Conservation (phyloP, 2,329 filamentous ascomycete species). For the Celoporthe dispersa region DNA sequence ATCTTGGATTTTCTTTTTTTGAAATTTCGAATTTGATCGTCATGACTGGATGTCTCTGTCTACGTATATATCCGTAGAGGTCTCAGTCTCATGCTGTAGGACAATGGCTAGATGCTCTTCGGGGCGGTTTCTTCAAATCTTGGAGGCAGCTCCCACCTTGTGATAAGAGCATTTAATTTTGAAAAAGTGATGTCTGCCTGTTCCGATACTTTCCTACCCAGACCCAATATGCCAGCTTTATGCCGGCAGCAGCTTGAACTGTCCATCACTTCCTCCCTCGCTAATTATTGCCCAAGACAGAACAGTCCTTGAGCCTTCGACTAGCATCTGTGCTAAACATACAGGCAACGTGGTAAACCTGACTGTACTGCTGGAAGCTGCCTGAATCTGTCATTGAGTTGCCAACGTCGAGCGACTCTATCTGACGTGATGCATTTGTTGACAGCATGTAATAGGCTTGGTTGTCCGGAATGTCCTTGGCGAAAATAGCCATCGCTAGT, state of each 20-base stretch:
- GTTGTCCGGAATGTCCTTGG: constrained; percentile 21
- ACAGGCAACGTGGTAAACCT: not conserved
- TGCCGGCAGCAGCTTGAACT: not conserved
- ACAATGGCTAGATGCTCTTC: not conserved
- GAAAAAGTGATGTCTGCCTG: too few relatives aligned
- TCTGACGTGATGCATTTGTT: constrained; percentile 30
- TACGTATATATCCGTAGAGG: not conserved
- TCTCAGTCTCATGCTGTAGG: not conserved
- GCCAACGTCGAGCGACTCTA: constrained; percentile 36
- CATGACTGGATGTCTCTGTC: not conserved
- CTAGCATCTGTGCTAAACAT: not conserved
- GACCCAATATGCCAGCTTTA: too few relatives aligned
- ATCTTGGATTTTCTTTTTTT: not conserved
- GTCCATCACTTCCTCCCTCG: not conserved
- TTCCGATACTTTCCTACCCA: too few relatives aligned
- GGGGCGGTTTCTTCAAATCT: too few relatives aligned
- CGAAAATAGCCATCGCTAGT: constrained; percentile 32
- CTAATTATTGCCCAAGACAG: not conserved
- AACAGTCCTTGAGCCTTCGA: not conserved
- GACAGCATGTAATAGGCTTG: constrained; percentile 30
- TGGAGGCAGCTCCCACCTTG: too few relatives aligned
- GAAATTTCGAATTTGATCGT: not conserved
- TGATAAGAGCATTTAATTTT: too few relatives aligned
- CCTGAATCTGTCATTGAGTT: not conserved
- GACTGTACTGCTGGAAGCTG: not conserved